Base-by-base conservation (phyloP, 2,329 filamentous ascomycete genomes). In the Diplodia seriata region DNA sequence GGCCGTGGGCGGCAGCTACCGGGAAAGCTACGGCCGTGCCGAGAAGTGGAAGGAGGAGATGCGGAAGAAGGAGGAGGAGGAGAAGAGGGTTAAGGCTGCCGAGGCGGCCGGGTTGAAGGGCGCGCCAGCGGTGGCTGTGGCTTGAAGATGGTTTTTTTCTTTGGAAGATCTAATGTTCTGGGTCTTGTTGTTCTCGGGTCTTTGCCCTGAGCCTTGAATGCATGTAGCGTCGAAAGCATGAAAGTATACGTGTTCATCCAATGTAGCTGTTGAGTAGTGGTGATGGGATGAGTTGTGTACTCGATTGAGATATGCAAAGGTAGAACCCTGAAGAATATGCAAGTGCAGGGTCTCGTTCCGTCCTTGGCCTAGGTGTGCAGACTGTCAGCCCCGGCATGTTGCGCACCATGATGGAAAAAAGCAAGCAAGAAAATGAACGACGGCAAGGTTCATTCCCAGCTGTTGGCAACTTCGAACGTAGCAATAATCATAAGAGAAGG, bases 1-100 rank as follows among this genome's bases (percentile, higher is more conserved):
- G 38, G 77, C 78, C 63, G 78, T 83, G 6, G 72, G 74, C 56
- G 75, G 74, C 0, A 76, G 79, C n/a, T 83, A 83, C 68, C 75
- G 76, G 55, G 76, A 79, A 69, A 82, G 78, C 65, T 83, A 82
- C 73, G 81, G 81, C 1, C 69, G 74, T n/a, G 80, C 80, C 12
- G 78, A 81, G 70, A 75, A 72, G 57, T 81, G 76, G 67, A 82
- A 82, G 73, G 38, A 36, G 50, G 47, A 54, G 62, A 65, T 59
- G 66, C 33, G 33, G 43, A 67, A 23, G 56, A 53, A 67, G 12
- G 55, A 62, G 20, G 66, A 57, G 0, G 57, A 55, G 15, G 66
- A 38, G 18, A 47, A 47, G 56, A 51, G 40, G 56, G 66, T 26
- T 4, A 40, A 31, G 26, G 57, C 26, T 1, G 55, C 55, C 23